phyloP scores from a whole-genome alignment of 2,329 filamentous ascomycete genomes.

The Orbilia blumenaviensis region DNA sequence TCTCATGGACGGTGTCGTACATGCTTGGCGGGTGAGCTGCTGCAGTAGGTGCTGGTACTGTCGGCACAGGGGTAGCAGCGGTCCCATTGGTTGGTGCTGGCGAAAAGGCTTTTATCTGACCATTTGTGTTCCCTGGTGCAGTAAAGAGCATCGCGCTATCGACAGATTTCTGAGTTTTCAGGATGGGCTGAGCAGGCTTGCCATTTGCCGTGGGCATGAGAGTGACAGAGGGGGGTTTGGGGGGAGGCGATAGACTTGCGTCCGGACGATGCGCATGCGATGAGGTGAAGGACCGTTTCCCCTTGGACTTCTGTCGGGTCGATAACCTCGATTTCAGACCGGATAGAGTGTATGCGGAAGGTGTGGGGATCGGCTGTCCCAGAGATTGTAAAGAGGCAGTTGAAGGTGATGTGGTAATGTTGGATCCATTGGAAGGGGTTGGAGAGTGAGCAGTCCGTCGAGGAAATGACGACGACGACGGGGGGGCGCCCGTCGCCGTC shows the following conservation, averaged over 20 bases:
- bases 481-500: conserved; percentile 48
- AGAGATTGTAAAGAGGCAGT: conserved; percentile 50
- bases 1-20: conserved; percentile 79
- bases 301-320: conserved; percentile 50
- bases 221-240: conserved; percentile 23
- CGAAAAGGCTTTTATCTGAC: conserved; percentile 33
- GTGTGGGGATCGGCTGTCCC: conserved; percentile 25
- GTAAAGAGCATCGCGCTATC: conserved; percentile 47
- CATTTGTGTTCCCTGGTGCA: conserved; percentile 13
- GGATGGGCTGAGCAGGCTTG: conserved; percentile 33
- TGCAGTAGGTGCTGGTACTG: conserved; percentile 17
- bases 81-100: conserved; percentile 31
- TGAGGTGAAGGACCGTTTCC: conserved; percentile 51
- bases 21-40: conserved; percentile 62
- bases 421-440: conserved; percentile 52
- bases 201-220: conserved; percentile 31
- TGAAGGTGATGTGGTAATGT: conserved; percentile 48
- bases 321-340: conserved; percentile 49
- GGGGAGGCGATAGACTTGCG: conserved; percentile 36
- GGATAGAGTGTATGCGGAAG: conserved; percentile 45
- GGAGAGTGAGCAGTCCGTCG: conserved; percentile 45
- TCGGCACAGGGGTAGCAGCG: conserved; percentile 16
- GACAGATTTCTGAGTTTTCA: conserved; percentile 51
- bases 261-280: conserved; percentile 29
- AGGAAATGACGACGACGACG: conserved; percentile 48